Percentiles rank a stretch among this genome's conserved stretches.
Conservation (phyloP, 2,329 filamentous ascomycete genomes). For the Neoscytalidium dimidiatum region DNA sequence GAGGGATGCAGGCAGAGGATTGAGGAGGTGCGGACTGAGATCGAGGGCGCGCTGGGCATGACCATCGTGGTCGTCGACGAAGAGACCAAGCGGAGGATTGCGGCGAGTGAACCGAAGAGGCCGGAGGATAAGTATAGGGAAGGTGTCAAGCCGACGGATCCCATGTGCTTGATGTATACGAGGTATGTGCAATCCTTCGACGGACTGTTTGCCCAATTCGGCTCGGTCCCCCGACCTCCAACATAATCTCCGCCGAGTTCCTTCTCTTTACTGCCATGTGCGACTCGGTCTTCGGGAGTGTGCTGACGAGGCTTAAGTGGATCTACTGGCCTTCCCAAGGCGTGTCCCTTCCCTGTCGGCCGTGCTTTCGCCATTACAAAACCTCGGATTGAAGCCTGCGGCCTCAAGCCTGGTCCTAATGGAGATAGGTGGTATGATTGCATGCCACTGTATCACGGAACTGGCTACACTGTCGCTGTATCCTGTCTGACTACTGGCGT, state of each 20-base stretch:
- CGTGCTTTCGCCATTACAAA: constrained; percentile 45
- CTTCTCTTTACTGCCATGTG: background rate
- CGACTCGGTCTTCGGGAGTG: background rate
- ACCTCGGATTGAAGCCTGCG: constrained; percentile 25
- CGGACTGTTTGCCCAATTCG: background rate
- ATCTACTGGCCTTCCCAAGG: constrained; percentile 76
- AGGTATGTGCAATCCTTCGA: constrained; percentile 23
- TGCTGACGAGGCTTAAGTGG: constrained; percentile 46
- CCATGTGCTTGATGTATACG: constrained; percentile 65
- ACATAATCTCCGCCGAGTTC: background rate
- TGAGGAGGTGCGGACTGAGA: constrained; percentile 49
- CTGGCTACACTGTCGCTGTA: constrained; percentile 63
- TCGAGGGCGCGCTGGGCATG: constrained; percentile 61
- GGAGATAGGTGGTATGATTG: constrained; percentile 71
- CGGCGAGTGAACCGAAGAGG: constrained; percentile 45
- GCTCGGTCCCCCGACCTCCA: background rate
- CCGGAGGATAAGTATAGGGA: constrained; percentile 46
- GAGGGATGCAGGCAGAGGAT: constrained; percentile 33
- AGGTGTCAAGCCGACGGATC: constrained; percentile 38
- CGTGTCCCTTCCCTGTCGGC: constrained; percentile 33
- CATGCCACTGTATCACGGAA: constrained; percentile 79
- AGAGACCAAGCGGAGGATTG: constrained; percentile 46
- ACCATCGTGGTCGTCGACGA: constrained; percentile 55
- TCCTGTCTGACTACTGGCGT: constrained; percentile 40
- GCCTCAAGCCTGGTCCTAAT: constrained; percentile 35